phyloP scores from a whole-genome alignment of 805 yeast species.

The Candida ponderosae region DNA sequence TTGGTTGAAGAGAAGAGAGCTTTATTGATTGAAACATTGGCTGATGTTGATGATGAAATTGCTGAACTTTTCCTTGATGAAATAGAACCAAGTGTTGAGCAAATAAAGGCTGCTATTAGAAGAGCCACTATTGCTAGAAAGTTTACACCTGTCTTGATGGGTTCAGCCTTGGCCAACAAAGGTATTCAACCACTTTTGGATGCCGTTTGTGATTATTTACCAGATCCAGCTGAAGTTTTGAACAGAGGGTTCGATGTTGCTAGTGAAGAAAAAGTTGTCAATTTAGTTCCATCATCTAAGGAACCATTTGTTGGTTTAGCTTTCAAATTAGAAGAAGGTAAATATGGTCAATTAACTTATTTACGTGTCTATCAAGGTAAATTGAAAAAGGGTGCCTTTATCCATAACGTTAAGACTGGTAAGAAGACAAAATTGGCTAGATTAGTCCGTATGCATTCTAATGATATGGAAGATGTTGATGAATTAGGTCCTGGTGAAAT shows the following conservation, averaged over 20 bases:
- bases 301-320: conserved; percentile 94
- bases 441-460: conserved; percentile 96
- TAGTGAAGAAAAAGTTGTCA: conserved; percentile 58
- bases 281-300: conserved; percentile 60
- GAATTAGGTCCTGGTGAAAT: conserved; percentile 98
- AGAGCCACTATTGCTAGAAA: conserved; percentile 91
- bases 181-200: conserved; percentile 95
- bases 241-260: conserved; percentile 82
- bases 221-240: conserved; percentile 89
- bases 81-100: conserved; percentile 74
- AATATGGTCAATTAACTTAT: conserved; percentile 95
- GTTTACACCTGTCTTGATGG: conserved; percentile 99
- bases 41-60: conserved; percentile 97
- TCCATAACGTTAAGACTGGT: conserved; percentile 85
- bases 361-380: conserved; percentile 96
- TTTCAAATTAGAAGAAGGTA: conserved; percentile 98
- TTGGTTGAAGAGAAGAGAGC: conserved; percentile 88
- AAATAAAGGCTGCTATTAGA: conserved; percentile 84
- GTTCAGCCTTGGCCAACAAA: conserved; percentile 94
- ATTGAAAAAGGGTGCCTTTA: conserved; percentile 82
- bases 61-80: conserved; percentile 92
- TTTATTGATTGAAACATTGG: conserved; percentile 82
- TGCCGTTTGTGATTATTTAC: conserved; percentile 92
- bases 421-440: conserved; percentile 90
- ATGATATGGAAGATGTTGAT: conserved; percentile 96